Percentiles rank a stretch among this genome's conserved stretches.
Evolutionary conservation across 441 rosid genomes (phyloP).

Genomic region (Brassica balearica): DNA sequence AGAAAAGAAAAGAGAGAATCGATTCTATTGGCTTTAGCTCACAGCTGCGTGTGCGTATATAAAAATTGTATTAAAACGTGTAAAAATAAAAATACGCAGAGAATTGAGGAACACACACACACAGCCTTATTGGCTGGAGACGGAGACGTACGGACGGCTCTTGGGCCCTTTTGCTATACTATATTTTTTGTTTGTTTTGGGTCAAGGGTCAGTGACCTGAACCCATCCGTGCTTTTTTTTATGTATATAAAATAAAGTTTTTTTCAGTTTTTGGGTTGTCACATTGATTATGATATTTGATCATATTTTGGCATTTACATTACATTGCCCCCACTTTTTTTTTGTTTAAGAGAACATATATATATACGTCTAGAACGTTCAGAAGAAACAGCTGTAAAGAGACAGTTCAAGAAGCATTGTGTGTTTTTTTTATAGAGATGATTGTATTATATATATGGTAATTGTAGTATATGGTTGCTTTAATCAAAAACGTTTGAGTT

Average conservation of each 20-base stretch:
- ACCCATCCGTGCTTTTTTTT: neutral
- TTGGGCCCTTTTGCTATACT: conserved; percentile 24
- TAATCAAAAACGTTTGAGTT: too few species aligned
- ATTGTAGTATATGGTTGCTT: too few species aligned
- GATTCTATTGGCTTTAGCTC: conserved; percentile 26
- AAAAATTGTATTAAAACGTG: conserved; percentile 6
- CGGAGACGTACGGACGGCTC: conserved; percentile 39
- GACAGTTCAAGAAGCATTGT: too few species aligned
- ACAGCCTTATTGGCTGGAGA: conserved; percentile 34
- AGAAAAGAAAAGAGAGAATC: conserved; percentile 5
- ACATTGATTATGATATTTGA: conserved; percentile 32
- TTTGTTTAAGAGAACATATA: neutral
- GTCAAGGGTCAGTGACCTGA: conserved; percentile 33
- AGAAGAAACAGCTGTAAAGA: too few species aligned
- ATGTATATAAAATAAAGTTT: neutral
- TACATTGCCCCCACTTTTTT: neutral
- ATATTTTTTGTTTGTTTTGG: neutral
- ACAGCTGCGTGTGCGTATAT: conserved; percentile 26
- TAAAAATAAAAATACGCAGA: neutral
- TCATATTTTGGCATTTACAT: conserved; percentile 26
- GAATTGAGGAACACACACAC: neutral
- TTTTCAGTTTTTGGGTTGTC: neutral
- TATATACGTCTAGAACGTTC: too few species aligned
- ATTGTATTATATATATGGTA: too few species aligned
- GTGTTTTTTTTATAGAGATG: too few species aligned